phyloP scores from a whole-genome alignment of 176 grass and related monocot species.

The Oryza australiensis region DNA sequence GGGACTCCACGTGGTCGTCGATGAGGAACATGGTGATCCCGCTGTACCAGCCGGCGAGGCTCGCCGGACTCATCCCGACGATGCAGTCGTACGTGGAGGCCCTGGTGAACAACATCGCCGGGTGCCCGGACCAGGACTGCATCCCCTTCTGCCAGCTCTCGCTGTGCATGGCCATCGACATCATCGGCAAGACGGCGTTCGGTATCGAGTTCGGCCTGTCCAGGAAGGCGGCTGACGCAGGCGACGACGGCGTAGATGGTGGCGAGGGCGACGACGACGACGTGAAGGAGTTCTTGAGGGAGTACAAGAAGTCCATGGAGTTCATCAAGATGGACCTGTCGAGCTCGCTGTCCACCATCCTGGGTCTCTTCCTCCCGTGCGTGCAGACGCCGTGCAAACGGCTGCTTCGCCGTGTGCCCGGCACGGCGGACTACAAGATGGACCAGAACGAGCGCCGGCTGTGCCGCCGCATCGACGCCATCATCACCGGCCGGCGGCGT shows the following conservation, averaged over 20 bases:
- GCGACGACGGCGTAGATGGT: not conserved
- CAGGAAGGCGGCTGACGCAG: not conserved
- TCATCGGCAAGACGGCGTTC: constrained; percentile 88
- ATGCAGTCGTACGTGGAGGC: constrained; percentile 68
- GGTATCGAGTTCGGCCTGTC: constrained; percentile 81
- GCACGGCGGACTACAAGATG: constrained; percentile 80
- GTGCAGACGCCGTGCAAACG: constrained; percentile 63
- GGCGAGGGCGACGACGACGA: not conserved
- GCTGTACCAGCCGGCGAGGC: constrained; percentile 80
- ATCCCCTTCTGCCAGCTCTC: constrained; percentile 73
- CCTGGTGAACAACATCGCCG: constrained; percentile 43
- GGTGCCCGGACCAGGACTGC: constrained; percentile 49
- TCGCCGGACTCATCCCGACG: constrained; percentile 67
- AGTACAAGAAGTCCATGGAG: constrained; percentile 66
- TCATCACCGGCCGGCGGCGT: constrained; percentile 54
- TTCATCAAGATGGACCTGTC: constrained; percentile 95
- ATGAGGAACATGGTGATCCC: constrained; percentile 84
- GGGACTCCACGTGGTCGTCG: constrained; percentile 78
- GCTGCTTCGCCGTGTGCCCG: constrained; percentile 54
- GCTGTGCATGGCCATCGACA: constrained; percentile 72
- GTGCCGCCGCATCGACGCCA: constrained; percentile 67
- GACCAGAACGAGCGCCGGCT: constrained; percentile 59
- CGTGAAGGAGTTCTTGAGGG: constrained; percentile 59
- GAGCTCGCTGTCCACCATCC: constrained; percentile 78
- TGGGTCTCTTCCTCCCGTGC: constrained; percentile 70